Percentiles rank a stretch among this genome's conserved stretches.
These are phyloP conservation scores for Lasiodiplodia sp. DNA, from an alignment of 2,329 filamentous ascomycete species.

Conservation along the genomic window DNA sequence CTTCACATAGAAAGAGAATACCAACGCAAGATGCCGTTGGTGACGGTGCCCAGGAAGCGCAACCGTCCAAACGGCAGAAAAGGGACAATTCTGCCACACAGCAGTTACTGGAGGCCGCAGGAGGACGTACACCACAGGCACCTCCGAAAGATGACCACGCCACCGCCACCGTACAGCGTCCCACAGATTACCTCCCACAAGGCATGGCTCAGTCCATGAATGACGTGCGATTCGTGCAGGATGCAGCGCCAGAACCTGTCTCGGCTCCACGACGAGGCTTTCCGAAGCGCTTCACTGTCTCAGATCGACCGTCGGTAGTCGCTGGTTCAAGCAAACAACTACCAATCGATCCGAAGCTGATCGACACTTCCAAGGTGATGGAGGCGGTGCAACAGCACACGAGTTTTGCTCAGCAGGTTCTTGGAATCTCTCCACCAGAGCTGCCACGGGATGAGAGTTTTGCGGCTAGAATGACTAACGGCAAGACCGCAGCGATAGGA, in stretches of 20 bases:
- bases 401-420: neutral
- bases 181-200: neutral
- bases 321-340: neutral
- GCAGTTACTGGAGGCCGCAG: neutral
- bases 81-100: neutral
- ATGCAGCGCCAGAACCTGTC: neutral
- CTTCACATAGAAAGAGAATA: constrained; percentile 8
- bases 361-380: neutral
- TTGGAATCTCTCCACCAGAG: no score
- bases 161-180: neutral
- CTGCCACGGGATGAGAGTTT: neutral
- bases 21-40: neutral
- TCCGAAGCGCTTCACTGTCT: constrained; percentile 2
- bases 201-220: neutral
- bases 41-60: neutral
- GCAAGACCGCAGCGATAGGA: no score
- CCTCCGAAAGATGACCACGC: neutral
- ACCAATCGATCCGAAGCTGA: neutral
- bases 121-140: neutral
- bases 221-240: neutral
- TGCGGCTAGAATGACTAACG: no score
- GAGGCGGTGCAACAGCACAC: neutral
- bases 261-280: neutral
- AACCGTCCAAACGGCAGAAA: neutral
- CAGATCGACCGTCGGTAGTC: neutral